These are phyloP conservation scores for Phialophora verrucosa DNA, from an alignment of 2,329 filamentous ascomycete species.

Conservation along the genomic window DNA sequence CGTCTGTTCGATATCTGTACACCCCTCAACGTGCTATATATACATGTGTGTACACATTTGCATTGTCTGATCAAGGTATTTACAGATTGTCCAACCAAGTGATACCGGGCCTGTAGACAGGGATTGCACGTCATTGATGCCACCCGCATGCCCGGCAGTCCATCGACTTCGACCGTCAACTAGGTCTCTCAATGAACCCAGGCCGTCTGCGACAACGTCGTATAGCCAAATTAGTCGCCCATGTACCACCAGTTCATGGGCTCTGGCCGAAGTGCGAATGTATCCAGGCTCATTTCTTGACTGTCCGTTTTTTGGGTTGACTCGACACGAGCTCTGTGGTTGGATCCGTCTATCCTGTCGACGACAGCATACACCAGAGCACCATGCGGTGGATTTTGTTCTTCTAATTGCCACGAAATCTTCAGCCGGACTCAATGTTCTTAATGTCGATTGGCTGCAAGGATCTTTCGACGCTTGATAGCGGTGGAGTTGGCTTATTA, in stretches of 20 bases:
- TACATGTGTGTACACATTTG: not conserved
- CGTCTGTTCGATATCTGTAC: not conserved
- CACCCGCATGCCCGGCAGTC: too few species aligned
- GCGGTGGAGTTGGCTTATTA: not conserved
- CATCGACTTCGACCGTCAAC: too few species aligned
- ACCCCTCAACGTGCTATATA: not conserved
- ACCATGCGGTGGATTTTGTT: not conserved
- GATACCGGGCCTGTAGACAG: not conserved
- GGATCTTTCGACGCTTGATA: not conserved
- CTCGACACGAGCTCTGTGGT: not conserved
- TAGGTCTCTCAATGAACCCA: not conserved
- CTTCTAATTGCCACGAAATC: not conserved
- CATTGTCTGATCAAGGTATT: not conserved
- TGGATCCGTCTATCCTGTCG: not conserved
- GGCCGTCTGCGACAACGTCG: not conserved
- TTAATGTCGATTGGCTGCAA: not conserved
- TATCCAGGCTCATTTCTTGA: not conserved
- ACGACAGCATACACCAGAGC: not conserved
- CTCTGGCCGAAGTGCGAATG: not conserved
- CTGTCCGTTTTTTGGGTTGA: not conserved
- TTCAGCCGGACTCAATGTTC: not conserved
- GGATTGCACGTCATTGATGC: too few species aligned
- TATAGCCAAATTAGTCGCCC: too few species aligned
- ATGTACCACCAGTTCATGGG: not conserved
- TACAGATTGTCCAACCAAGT: not conserved